A percentile compares a stretch with the other conserved stretches of the same genome.
Evolutionary conservation across 768 basidiomycete species (phyloP).

Genomic region (Rhizopogon vesiculosus): DNA sequence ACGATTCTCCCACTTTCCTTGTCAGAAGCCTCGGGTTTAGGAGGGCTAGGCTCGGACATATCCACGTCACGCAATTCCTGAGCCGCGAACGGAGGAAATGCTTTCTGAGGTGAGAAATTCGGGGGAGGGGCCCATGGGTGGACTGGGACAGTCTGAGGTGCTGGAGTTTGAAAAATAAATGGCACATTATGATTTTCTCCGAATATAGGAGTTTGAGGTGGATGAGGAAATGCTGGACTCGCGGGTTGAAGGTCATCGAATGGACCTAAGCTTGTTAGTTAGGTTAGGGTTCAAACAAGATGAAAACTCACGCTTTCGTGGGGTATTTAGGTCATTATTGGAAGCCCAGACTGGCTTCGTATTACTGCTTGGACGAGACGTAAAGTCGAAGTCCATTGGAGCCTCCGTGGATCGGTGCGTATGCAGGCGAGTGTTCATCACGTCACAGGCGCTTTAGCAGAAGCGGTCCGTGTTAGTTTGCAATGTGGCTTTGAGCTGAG

Average conservation of each 20-base stretch:
- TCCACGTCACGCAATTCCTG: conserved; percentile 63
- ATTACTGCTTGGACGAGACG: conserved; percentile 51
- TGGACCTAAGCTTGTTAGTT: conserved; percentile 35
- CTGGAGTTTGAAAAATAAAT: conserved; percentile 62
- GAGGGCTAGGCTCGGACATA: conserved; percentile 71
- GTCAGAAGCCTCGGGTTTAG: conserved; percentile 38
- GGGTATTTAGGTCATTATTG: conserved; percentile 44
- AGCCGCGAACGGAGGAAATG: conserved; percentile 43
- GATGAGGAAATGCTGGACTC: conserved; percentile 28
- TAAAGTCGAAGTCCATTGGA: conserved; percentile 90
- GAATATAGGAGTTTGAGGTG: conserved; percentile 46
- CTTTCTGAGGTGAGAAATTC: conserved; percentile 53
- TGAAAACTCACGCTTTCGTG: conserved; percentile 60
- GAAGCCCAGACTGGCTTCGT: conserved; percentile 57
- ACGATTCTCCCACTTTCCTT: conserved; percentile 43
- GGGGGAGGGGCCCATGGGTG: conserved; percentile 67
- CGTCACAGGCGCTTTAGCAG: neutral
- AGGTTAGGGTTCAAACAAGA: conserved; percentile 6
- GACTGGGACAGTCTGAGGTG: conserved; percentile 35
- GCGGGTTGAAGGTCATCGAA: conserved; percentile 38
- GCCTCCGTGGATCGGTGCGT: conserved; percentile 64
- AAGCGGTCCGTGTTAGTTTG: neutral
- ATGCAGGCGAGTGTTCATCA: conserved; percentile 21
- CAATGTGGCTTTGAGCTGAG: neutral
- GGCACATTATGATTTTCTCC: conserved; percentile 65